Evolutionary conservation across 148 eudicot genomes (phyloP).

Genomic region (Limonium bicolor): DNA sequence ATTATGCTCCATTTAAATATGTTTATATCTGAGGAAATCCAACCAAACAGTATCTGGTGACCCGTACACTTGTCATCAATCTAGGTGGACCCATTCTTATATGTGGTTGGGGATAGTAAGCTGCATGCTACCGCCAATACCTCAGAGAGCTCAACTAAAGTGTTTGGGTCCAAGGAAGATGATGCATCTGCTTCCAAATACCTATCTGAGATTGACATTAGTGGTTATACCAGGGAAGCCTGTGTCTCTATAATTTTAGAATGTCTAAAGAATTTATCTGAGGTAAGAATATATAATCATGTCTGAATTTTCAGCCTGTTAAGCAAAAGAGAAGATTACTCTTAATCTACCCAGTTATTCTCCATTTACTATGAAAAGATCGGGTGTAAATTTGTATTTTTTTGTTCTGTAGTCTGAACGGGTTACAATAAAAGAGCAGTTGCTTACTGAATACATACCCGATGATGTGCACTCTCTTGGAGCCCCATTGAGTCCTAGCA

Average conservation of each 20-base stretch:
- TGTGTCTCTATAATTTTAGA: constrained; percentile 46
- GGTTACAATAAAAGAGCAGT: constrained; percentile 39
- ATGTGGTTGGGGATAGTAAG: constrained; percentile 78
- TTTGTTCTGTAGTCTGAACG: constrained; percentile 41
- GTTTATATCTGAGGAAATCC: too few species aligned
- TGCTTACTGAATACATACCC: constrained; percentile 67
- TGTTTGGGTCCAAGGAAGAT: constrained; percentile 78
- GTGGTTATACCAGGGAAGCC: constrained; percentile 52
- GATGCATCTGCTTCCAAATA: constrained; percentile 45
- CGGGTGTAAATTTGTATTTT: too few species aligned
- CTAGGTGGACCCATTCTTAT: constrained; percentile 82
- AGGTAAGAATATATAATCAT: constrained; percentile 21
- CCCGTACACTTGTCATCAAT: constrained; percentile 1
- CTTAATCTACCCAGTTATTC: too few species aligned
- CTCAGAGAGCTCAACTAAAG: constrained; percentile 17
- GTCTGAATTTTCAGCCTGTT: background rate
- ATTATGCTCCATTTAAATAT: too few species aligned
- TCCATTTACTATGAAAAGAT: too few species aligned
- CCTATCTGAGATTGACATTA: constrained; percentile 41
- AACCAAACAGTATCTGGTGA: background rate
- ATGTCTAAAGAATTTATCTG: constrained; percentile 40
- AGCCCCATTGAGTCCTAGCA: constrained; percentile 22
- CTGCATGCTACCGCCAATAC: constrained; percentile 36
- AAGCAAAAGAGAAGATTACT: too few species aligned
- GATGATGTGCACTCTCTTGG: constrained; percentile 68